Conservation (phyloP, 176 grass and related monocot genomes). For the Avena eriantha region DNA sequence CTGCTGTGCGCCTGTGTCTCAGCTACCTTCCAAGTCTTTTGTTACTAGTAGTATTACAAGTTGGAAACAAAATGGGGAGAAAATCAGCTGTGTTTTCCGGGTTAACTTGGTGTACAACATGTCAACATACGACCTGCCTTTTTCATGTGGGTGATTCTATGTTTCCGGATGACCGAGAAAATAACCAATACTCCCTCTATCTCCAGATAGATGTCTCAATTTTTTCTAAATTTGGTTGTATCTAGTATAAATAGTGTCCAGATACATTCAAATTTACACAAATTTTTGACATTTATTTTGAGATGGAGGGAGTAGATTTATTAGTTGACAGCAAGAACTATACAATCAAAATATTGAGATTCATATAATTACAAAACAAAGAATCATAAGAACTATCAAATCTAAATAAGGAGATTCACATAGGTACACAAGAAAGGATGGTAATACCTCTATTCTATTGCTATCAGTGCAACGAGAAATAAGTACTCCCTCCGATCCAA, state of each 20-base stretch:
- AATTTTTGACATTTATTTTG: too few species aligned
- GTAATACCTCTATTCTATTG: background rate
- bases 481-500: background rate
- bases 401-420: background rate
- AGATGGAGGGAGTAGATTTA: background rate
- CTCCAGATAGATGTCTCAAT: too few species aligned
- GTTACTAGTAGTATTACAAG: background rate
- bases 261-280: too few species aligned
- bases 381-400: too few species aligned
- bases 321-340: background rate
- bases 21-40: conserved; percentile 44
- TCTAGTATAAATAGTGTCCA: too few species aligned
- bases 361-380: too few species aligned
- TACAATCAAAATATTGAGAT: background rate
- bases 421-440: background rate
- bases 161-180: background rate
- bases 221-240: too few species aligned
- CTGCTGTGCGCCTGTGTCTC: conserved; percentile 9
- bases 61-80: conserved; percentile 26
- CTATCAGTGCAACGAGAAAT: background rate
- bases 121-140: background rate
- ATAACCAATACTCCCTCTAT: too few species aligned
- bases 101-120: background rate
- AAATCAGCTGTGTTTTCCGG: conserved; percentile 12
- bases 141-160: background rate